Base-by-base conservation (phyloP, 2,329 filamentous ascomycete genomes). In the Ilyonectria robusta region DNA sequence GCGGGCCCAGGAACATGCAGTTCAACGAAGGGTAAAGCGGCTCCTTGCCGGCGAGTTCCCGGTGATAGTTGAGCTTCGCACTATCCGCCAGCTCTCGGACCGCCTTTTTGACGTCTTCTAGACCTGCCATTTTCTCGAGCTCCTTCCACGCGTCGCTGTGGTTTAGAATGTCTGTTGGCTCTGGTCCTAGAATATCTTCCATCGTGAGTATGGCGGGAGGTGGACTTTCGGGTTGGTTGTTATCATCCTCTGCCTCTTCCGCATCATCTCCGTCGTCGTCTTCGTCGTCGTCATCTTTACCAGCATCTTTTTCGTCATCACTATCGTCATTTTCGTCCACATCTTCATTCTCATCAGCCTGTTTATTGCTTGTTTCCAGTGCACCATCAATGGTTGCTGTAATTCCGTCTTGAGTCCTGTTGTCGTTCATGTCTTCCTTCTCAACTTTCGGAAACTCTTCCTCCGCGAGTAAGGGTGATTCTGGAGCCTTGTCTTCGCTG, bases 1-100 rank as follows among this genome's bases (percentile, higher is more conserved):
- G 91, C 5, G 84, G 85, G 0, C 92, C 92, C 0, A 93, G 76
- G 62, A 93, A 92, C n/a, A 53, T 10, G 31, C 50, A 31, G 31
- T 35, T 53, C 5, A 53, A 31, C 10, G 50, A 15, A 4, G 21
- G 21, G n/a, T 53, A 15, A 23, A 53, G 31, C 10, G 4, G 11
- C n/a, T 37, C 50, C 8, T 53, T 53, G 9, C 50, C 50, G 3
- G 29, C 50, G n/a, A 53, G 50, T 15, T 53, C 53, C 4, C 53
- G 35, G 33, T 9, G 53, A 44, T 40, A 29, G 35, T 42, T 44
- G 35, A 31, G 17, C 19, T 13, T 42, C 17, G 35, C 35, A 21
- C 50, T n/a, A 13, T 35, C n/a, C 29, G 19, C n/a, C 50, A 53
- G 11, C n/a, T 53, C 50, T 21, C 31, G n/a, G 2, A 53, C 11